Evolutionary conservation across 495 filamentous ascomycete species (phyloP).

Genomic region (Astrocystis sublimbata): DNA sequence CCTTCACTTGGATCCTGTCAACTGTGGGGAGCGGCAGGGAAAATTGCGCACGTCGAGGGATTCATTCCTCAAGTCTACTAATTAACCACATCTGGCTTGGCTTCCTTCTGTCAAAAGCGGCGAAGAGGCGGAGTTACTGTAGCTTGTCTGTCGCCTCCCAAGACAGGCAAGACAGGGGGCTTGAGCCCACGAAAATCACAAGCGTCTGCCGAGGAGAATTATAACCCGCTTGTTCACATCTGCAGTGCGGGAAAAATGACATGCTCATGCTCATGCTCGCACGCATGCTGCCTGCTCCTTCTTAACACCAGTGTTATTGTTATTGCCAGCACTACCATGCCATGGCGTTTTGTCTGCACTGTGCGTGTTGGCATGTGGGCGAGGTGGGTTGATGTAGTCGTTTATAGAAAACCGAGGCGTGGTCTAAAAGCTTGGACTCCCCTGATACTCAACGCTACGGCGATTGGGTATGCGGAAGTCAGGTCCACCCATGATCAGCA

Average conservation of each 20-base stretch:
- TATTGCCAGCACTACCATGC: slow-evolving; percentile 4
- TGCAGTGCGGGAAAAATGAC: background rate
- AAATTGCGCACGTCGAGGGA: slow-evolving; percentile 33
- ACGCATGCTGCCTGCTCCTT: too few relatives aligned
- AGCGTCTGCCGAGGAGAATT: background rate
- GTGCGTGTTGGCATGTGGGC: slow-evolving; percentile 6
- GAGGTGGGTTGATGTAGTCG: slow-evolving; percentile 1
- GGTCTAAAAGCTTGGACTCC: background rate
- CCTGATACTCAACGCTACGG: background rate
- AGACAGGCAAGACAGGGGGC: background rate
- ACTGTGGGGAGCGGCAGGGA: slow-evolving; percentile 36
- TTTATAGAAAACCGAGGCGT: background rate
- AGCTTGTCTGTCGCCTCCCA: too few relatives aligned
- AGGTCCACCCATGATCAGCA: slow-evolving; percentile 10
- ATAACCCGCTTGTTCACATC: background rate
- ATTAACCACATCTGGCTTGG: slow-evolving; percentile 18
- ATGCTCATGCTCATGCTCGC: too few relatives aligned
- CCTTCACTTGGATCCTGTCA: slow-evolving; percentile 28
- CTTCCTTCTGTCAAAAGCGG: slow-evolving; percentile 17
- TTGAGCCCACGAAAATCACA: background rate
- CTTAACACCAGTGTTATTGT: background rate
- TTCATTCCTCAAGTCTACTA: background rate
- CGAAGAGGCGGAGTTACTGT: slow-evolving; percentile 17
- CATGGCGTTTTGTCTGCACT: background rate
- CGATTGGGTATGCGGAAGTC: slow-evolving; percentile 1